Percentiles rank a stretch among this genome's conserved stretches.
Conservation (phyloP, 495 filamentous ascomycete genomes). For the Podospora sp. region DNA sequence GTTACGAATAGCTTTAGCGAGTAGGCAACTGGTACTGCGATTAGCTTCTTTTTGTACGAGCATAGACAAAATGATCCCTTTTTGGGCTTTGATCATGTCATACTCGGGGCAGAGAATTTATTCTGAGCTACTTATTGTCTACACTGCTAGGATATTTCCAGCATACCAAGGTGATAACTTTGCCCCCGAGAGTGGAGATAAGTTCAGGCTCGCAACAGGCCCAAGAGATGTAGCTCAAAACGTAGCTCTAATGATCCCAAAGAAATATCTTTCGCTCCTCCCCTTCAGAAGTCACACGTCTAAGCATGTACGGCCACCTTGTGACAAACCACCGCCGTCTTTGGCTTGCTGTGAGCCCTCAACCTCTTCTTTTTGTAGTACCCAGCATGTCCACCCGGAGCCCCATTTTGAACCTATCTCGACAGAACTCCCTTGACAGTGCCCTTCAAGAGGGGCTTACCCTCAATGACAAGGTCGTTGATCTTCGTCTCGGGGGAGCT, state of each 20-base stretch:
- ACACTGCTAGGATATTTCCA: too few relatives aligned
- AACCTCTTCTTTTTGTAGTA: not conserved
- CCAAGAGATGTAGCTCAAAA: too few relatives aligned
- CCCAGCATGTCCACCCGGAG: not conserved
- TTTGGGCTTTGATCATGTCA: too few relatives aligned
- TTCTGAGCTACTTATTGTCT: too few relatives aligned
- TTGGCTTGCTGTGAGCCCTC: not conserved
- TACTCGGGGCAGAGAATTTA: too few relatives aligned
- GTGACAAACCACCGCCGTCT: not conserved
- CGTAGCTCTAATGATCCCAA: too few relatives aligned
- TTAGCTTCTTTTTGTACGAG: not conserved
- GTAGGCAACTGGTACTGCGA: not conserved
- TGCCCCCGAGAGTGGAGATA: too few relatives aligned
- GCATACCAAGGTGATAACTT: too few relatives aligned
- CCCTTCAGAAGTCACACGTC: not conserved
- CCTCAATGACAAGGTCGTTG: slow-evolving; percentile 51
- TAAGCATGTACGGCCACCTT: not conserved
- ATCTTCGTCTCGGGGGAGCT: slow-evolving; percentile 50
- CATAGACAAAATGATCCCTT: not conserved
- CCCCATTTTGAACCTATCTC: slow-evolving; percentile 36
- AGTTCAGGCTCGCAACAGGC: too few relatives aligned
- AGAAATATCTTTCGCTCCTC: too few relatives aligned
- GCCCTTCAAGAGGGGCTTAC: slow-evolving; percentile 44
- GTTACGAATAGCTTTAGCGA: slow-evolving; percentile 45
- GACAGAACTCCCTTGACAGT: slow-evolving; percentile 49